Evolutionary conservation across 2,329 filamentous ascomycete species (phyloP), one percentile per base, ranked within the genome.

Genomic region (Rutstroemia sydowiana): DNA sequence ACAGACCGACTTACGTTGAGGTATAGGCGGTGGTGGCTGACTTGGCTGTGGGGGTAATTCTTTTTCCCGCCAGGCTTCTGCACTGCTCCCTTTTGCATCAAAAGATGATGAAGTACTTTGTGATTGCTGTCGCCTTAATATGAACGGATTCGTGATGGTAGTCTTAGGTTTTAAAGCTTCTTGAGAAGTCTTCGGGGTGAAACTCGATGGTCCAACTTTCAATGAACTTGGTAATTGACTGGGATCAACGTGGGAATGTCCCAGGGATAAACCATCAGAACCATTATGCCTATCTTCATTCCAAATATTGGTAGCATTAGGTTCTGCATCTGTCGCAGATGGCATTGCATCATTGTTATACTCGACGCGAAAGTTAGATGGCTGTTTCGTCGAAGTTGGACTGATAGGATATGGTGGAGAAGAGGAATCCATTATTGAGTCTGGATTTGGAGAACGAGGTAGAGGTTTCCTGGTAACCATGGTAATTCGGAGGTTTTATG

Each of bases 391-490:
- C n/a, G 48, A 39, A 30, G 49, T 55, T 20, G 63, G 59, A 16
- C 58, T 58, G 10, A 55, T 48, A 18, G 63, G 63, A 46, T 65
- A 64, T 48, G 63, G 63, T 23, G 59, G 54, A 28, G 18, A 40
- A 14, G 48, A 51, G 32, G 48, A 30, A 11, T 44, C 30, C 16
- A 45, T 49, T 11, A 42, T 20, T 14, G 54, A 23, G 23, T 53
- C 51, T 5, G 53, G 53, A 57, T 44, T 40, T 14, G 45, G 31
- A 21, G 50, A 45, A 46, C 49, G 52, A 21, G 63, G 57, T 20
- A 65, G 48, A 23, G 63, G 63, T 45, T 65, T 66, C 53, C 63
- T 55, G 16, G 59, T 63, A 11, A 64, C 61, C 63, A 65, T 66
- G 16, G 26, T 51, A 23, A 32, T 13, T 26, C 40, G 23, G n/a